Conservation (phyloP, 2,329 filamentous ascomycete genomes). For the Colletotrichum kahawae region DNA sequence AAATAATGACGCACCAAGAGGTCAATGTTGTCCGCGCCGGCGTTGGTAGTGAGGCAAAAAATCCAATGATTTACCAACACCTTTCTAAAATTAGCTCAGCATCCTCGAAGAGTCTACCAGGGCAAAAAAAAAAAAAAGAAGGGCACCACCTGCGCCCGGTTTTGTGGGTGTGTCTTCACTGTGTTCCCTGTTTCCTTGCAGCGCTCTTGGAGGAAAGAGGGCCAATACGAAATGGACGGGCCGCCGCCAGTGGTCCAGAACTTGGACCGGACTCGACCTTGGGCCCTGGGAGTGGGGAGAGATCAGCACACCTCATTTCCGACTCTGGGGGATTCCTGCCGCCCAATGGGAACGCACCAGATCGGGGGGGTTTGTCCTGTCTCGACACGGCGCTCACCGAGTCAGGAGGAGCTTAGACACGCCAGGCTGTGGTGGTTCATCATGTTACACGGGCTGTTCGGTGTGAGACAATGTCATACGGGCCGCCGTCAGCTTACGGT, state of each 20-base stretch:
- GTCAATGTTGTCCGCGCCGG: not conserved
- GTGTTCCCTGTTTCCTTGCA: not conserved
- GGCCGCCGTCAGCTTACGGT: not conserved
- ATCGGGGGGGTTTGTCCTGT: not conserved
- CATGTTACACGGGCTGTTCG: not conserved
- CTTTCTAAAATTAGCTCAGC: not conserved
- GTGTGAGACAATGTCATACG: not conserved
- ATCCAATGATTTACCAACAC: not conserved
- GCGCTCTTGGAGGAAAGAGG: not conserved
- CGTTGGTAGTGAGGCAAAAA: not conserved
- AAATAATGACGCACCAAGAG: not conserved
- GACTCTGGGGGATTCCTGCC: not conserved
- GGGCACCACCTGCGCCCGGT: not conserved
- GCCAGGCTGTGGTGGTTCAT: not conserved
- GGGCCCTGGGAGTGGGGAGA: not conserved
- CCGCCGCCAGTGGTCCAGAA: not conserved
- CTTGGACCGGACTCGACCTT: not conserved
- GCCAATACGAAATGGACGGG: conserved; percentile 2
- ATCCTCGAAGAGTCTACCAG: not conserved
- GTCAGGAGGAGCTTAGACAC: not conserved
- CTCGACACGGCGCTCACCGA: not conserved
- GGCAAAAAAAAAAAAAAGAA: not conserved
- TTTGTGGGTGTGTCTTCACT: not conserved
- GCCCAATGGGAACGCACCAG: not conserved
- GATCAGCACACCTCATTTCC: conserved; percentile 21